Evolutionary conservation across 1,139 yeast genomes (phyloP).

Genomic region (Diutina pseudorugosa): DNA sequence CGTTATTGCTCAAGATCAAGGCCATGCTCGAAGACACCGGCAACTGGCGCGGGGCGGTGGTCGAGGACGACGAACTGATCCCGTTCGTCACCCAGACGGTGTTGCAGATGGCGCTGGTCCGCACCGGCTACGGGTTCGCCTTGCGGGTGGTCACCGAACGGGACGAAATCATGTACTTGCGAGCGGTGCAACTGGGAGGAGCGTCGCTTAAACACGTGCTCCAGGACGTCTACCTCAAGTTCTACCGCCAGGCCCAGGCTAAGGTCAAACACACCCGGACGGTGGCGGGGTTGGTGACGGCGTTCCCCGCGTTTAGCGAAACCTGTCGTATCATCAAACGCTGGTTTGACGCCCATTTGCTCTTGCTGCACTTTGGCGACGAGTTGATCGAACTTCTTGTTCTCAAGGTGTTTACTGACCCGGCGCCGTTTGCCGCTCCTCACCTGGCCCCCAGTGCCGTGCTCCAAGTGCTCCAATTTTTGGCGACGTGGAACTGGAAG

Average conservation of each 20-base stretch:
- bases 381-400: constrained; percentile 77
- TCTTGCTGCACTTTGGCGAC: constrained; percentile 58
- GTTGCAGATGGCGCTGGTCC: constrained; percentile 56
- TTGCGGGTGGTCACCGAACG: constrained; percentile 67
- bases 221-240: constrained; percentile 52
- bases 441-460: constrained; percentile 74
- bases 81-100: constrained; percentile 54
- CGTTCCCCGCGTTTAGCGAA: constrained; percentile 66
- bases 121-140: constrained; percentile 80
- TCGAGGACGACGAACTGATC: constrained; percentile 45
- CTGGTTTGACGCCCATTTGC: constrained; percentile 71
- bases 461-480: constrained; percentile 54
- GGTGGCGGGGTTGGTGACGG: constrained; percentile 55
- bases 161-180: constrained; percentile 61
- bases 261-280: constrained; percentile 76
- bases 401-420: constrained; percentile 74
- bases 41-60: constrained; percentile 21
- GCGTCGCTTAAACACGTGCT: constrained; percentile 41
- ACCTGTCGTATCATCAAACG: constrained; percentile 74
- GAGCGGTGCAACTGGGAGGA: constrained; percentile 52
- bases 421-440: constrained; percentile 73
- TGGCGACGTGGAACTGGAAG: constrained; percentile 90
- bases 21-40: constrained; percentile 43
- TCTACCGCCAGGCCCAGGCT: constrained; percentile 55
- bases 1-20: constrained; percentile 66